These are phyloP conservation scores for Syncephalastrum monosporum DNA, from an alignment of 371 early-diverging fungal genomes.

Conservation along the genomic window DNA sequence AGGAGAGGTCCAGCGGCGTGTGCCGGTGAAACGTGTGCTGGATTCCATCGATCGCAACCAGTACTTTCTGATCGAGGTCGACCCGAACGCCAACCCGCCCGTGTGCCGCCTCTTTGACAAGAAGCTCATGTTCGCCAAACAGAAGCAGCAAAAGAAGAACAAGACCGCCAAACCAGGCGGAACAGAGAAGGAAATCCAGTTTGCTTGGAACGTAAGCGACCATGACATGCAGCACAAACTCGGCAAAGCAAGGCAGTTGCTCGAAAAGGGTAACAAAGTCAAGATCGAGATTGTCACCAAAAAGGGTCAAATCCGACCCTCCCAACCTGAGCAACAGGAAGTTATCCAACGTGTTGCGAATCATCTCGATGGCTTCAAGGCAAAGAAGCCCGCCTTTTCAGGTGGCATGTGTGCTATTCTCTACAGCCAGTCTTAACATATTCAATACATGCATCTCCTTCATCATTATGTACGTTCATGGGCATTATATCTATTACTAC, in stretches of 20 bases:
- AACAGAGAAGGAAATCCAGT: slow-evolving; percentile 51
- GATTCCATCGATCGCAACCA: slow-evolving; percentile 42
- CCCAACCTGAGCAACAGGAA: slow-evolving; percentile 22
- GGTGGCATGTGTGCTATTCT: slow-evolving; percentile 24
- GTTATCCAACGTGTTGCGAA: slow-evolving; percentile 11
- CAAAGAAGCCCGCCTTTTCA: slow-evolving; percentile 27
- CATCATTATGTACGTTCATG: too few relatives aligned
- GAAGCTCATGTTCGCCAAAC: slow-evolving; percentile 50
- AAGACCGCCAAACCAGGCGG: slow-evolving; percentile 33
- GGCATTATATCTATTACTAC: too few relatives aligned
- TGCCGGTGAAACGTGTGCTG: slow-evolving; percentile 31
- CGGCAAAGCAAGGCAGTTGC: slow-evolving; percentile 46
- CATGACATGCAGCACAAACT: slow-evolving; percentile 63
- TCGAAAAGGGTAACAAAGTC: slow-evolving; percentile 60
- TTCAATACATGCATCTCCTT: too few relatives aligned
- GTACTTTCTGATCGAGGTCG: slow-evolving; percentile 55
- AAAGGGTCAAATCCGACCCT: slow-evolving; percentile 38
- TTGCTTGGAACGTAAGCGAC: slow-evolving; percentile 58
- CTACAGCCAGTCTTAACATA: too few relatives aligned
- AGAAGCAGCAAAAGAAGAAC: slow-evolving; percentile 51
- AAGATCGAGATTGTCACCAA: slow-evolving; percentile 56
- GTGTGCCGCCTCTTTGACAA: slow-evolving; percentile 59
- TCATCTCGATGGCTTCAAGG: slow-evolving; percentile 28
- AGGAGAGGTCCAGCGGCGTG: slow-evolving; percentile 38
- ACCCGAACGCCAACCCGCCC: slow-evolving; percentile 45